Evolutionary conservation across 345 rosid species (phyloP), one percentile per base, ranked within the genome.

Genomic region (Moringa oleifera): DNA sequence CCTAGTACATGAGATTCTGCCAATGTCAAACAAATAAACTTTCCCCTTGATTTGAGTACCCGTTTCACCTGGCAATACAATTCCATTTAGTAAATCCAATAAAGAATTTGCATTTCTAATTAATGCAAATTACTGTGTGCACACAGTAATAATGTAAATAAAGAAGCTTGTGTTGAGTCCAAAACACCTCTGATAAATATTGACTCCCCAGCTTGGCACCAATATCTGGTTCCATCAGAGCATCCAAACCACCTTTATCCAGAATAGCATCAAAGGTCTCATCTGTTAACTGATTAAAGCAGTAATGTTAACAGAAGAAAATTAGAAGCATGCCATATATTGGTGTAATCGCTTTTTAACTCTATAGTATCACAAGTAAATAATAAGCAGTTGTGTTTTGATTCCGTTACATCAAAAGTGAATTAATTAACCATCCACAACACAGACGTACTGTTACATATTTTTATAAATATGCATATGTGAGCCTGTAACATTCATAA

Each of bases 161-260:
- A 68, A 46, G 36, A 25, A 22, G 5, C 37, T 20, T 22, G 50
- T 25, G 64, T 33, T 7, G 37, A 67, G 25, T 36, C 54, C 63
- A 37, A 11, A 17, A 49, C 20, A 90, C 97, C 98, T 93, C 98
- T 6, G 84, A 76, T 73, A 90, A 77, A 73, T 93, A 93, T 68
- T 81, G 80, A 52, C 50, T 75, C 41, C 97, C 98, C 16, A 90
- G 80, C 68, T 78, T 83, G 2, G 84, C 66, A 21, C 98, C 98
- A 22, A 77, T 82, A 72, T 81, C 80, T 11, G 96, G 97, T 81
- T 93, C 98, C 98, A 93, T 90, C 58, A 93, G 76, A 74, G 98
- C 98, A 86, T 93, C 98, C 75, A 93, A 73, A 64, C 94, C 98
- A 68, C 98, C 98, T 78, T 93, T 90, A 77, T 93, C 98, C 18